phyloP scores from a whole-genome alignment of 352 stramenopile species.

The Globisporangium paddicum region DNA sequence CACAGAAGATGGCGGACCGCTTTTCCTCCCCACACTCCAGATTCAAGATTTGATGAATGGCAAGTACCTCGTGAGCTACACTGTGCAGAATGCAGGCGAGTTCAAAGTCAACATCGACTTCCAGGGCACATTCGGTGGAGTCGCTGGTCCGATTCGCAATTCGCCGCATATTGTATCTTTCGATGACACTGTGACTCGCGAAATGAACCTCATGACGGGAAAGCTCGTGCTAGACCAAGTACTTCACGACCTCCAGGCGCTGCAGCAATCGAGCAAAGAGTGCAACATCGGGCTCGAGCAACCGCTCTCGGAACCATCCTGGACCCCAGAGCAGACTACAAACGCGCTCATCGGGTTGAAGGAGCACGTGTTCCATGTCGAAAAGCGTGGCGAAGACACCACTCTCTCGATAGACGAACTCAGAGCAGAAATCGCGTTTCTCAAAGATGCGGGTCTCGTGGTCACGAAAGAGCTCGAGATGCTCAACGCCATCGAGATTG shows the following conservation, averaged over 20 bases:
- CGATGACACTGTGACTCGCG: conserved; percentile 68
- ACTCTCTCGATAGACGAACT: conserved; percentile 61
- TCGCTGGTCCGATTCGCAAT: conserved; percentile 82
- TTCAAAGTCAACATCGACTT: conserved; percentile 91
- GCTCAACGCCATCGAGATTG: conserved; percentile 40
- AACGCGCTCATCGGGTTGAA: conserved; percentile 67
- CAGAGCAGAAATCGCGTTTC: conserved; percentile 56
- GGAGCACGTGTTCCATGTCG: conserved; percentile 73
- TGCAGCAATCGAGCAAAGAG: conserved; percentile 61
- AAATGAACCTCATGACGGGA: conserved; percentile 80
- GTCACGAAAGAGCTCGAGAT: conserved; percentile 55
- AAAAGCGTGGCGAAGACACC: conserved; percentile 67
- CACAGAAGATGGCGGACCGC: conserved; percentile 35
- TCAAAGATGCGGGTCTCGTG: conserved; percentile 51
- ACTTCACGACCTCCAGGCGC: conserved; percentile 50
- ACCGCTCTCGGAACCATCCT: conserved; percentile 47
- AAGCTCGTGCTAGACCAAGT: conserved; percentile 77
- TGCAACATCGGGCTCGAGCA: conserved; percentile 71
- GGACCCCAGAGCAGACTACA: conserved; percentile 56
- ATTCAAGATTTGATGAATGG: conserved; percentile 90
- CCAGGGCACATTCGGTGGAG: conserved; percentile 89
- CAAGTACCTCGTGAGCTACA: conserved; percentile 93
- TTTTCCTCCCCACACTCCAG: conserved; percentile 51
- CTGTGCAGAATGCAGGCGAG: conserved; percentile 64
- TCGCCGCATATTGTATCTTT: conserved; percentile 87